A percentile compares a stretch with the other conserved stretches of the same genome.
These are phyloP conservation scores for Saturnispora galanensis DNA, from an alignment of 805 yeast genomes.

Conservation along the genomic window DNA sequence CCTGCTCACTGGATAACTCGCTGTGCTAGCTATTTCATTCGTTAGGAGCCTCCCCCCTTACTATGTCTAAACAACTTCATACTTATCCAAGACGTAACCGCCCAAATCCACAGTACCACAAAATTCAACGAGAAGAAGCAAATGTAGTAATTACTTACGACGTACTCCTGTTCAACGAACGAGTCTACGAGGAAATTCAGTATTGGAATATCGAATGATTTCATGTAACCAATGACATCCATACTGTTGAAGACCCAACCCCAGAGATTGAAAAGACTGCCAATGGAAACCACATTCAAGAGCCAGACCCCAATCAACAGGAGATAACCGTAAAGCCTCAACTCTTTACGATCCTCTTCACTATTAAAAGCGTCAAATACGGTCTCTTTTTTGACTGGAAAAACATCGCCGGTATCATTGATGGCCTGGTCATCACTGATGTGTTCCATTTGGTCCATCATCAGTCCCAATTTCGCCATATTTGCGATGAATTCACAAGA, in stretches of 20 bases:
- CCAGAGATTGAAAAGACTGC: constrained; percentile 25
- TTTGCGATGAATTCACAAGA: neutral
- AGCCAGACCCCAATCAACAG: constrained; percentile 21
- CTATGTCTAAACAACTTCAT: constrained; percentile 74
- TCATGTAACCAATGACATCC: neutral
- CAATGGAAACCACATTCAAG: constrained; percentile 21
- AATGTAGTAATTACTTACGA: constrained; percentile 24
- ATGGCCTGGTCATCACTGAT: neutral
- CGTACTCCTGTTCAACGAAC: constrained; percentile 5
- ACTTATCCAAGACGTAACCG: constrained; percentile 67
- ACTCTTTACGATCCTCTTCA: constrained; percentile 9
- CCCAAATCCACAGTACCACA: constrained; percentile 53
- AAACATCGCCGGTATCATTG: neutral
- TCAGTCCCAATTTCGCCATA: neutral
- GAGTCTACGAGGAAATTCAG: constrained; percentile 7
- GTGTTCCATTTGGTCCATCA: neutral
- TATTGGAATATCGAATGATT: constrained; percentile 4
- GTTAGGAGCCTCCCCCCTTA: constrained; percentile 40
- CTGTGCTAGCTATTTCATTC: neutral
- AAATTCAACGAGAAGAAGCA: constrained; percentile 24
- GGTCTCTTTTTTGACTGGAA: too few species aligned
- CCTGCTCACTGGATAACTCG: too few species aligned
- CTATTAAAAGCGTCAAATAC: neutral
- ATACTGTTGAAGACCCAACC: constrained; percentile 19
- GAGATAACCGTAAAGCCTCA: constrained; percentile 21